Base-by-base conservation (phyloP, 495 filamentous ascomycete genomes). In the Neurospora intermedia region DNA sequence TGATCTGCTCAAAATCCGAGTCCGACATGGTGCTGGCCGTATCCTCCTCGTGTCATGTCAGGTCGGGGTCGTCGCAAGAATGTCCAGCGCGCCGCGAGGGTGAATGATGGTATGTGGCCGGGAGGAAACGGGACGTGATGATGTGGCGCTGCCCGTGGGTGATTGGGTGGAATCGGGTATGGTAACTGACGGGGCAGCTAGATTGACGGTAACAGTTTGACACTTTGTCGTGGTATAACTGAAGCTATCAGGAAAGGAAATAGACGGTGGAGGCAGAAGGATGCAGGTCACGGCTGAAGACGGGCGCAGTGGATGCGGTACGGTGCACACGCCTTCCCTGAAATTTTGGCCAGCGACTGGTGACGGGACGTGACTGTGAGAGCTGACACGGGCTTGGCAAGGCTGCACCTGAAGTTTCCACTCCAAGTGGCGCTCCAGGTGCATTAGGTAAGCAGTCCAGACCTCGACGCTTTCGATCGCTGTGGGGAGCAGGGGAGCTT, bases 1-100 rank as follows among this genome's bases (percentile, higher is more conserved):
- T 88, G 79, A 96, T 89, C 78, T 91, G 85, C 76, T 94, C 92
- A 82, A 97, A 94, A 78, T 96, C 93, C 79, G 91, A 91, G 83
- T 89, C 86, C 79, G 86, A 86, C 87, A 88, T 88, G 77, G 75
- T 84, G 82, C 15, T 74, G 72, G 54, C 54, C 54, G 54, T 62
- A 62, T 62, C 54, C 27, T 62, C 54, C 54, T 35, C 27, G 54
- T 62, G 54, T 62, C 54, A 62, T 62, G 54, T 62, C 54, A 62
- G 54, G 27, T 62, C 16, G 54, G 54, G 54, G 54, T 62, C 6
- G 54, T 62, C 54, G 54, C 31, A 27, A 62, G 31, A 18, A 18
- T 16, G 54, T 62, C 54, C 54, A 62, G 54, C 54, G 27, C 54
- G 54, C 54, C 54, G 27, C 54, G 54, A 27, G 27, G 23, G 54